phyloP scores from a whole-genome alignment of 139 green algal species.

The Chlamydomonas sphaeroides region DNA sequence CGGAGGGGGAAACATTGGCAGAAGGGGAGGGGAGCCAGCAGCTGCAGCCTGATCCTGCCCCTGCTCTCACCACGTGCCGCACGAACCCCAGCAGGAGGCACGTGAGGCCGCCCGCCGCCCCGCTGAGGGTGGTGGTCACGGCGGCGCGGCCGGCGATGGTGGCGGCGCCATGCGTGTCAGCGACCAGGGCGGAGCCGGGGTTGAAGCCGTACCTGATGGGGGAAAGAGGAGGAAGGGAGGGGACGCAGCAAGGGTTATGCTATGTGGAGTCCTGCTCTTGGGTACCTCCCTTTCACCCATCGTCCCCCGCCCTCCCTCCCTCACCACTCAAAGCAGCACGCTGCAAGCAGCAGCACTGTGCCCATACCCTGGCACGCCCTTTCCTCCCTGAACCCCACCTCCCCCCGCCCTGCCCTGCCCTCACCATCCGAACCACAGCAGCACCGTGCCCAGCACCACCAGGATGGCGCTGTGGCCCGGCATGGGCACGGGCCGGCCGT shows the following conservation, averaged over 20 bases:
- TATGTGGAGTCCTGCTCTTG: not conserved
- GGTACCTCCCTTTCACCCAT: not conserved
- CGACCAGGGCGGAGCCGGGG: conserved; percentile 72
- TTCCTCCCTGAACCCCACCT: not conserved
- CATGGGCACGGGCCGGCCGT: conserved; percentile 78
- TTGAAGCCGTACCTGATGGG: conserved; percentile 85
- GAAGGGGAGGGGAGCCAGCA: too few relatives aligned
- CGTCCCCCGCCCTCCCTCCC: too few relatives aligned
- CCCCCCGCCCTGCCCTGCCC: not conserved
- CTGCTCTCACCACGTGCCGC: not conserved
- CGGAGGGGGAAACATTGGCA: too few relatives aligned
- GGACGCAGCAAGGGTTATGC: too few relatives aligned
- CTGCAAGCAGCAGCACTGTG: too few relatives aligned
- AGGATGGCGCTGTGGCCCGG: conserved; percentile 68
- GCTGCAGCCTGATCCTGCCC: too few relatives aligned
- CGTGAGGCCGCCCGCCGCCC: conserved; percentile 69
- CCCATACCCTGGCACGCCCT: not conserved
- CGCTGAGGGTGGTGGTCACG: conserved; percentile 87
- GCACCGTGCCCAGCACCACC: conserved; percentile 69
- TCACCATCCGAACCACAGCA: conserved; percentile 94
- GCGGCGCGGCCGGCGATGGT: conserved; percentile 61
- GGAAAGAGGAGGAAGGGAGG: not conserved
- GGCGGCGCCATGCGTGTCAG: conserved; percentile 42
- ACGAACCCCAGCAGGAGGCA: conserved; percentile 52
- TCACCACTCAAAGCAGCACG: too few relatives aligned